phyloP scores from a whole-genome alignment of 768 basidiomycete genomes.

The Punctularia strigosozonata region DNA sequence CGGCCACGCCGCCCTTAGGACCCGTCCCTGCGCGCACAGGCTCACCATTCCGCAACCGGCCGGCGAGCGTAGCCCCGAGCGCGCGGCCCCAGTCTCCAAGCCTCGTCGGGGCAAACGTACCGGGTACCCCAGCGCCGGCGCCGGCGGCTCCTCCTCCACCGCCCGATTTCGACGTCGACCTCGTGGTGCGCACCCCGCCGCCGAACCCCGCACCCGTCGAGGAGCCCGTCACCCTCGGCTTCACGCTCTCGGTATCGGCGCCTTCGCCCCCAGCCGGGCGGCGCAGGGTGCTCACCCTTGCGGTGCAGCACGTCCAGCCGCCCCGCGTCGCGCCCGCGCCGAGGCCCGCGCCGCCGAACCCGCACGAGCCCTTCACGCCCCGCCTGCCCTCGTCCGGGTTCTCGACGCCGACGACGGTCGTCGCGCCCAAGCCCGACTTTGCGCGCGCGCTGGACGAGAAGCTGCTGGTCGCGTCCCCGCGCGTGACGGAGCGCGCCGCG shows the following conservation, averaged over 20 bases:
- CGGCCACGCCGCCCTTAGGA: slow-evolving; percentile 41
- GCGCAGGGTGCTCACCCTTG: slow-evolving; percentile 36
- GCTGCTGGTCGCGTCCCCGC: slow-evolving; percentile 31
- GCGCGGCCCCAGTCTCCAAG: slow-evolving; percentile 11
- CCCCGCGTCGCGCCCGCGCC: slow-evolving; percentile 17
- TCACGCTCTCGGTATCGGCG: slow-evolving; percentile 41
- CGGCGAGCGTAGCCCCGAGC: slow-evolving; percentile 6
- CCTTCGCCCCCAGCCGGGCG: slow-evolving; percentile 22
- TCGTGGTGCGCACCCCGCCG: slow-evolving; percentile 40
- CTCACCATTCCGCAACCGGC: slow-evolving; percentile 28
- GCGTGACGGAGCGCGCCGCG: slow-evolving; percentile 13
- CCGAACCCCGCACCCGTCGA: slow-evolving; percentile 33
- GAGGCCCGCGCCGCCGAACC: slow-evolving; percentile 11
- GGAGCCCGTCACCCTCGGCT: slow-evolving; percentile 46
- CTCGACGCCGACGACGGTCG: slow-evolving; percentile 36
- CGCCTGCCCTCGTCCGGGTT: slow-evolving; percentile 38
- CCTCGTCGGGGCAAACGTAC: too few relatives aligned
- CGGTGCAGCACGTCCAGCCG: slow-evolving; percentile 54
- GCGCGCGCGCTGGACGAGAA: slow-evolving; percentile 42
- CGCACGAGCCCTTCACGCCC: slow-evolving; percentile 20
- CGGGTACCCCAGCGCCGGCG: slow-evolving; percentile 22
- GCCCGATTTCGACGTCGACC: slow-evolving; percentile 42
- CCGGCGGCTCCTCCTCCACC: slow-evolving; percentile 6
- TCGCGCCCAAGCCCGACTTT: slow-evolving; percentile 28
- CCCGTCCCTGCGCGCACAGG: slow-evolving; percentile 25